Conservation (phyloP, 257 asterid species). For the Paraleonurus japonicus region DNA sequence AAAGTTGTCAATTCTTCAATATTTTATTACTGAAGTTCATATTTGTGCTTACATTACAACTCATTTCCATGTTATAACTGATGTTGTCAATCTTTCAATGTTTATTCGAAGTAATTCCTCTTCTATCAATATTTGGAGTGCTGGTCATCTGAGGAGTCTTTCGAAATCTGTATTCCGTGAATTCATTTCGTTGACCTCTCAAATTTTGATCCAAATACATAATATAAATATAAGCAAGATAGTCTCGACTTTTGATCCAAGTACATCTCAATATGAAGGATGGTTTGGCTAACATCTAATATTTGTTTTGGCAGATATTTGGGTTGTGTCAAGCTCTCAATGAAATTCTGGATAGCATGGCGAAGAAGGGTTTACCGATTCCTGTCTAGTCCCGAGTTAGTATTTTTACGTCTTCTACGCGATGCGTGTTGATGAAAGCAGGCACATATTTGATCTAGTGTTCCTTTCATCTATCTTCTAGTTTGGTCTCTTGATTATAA, state of each 20-base stretch:
- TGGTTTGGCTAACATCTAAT: conserved; percentile 18
- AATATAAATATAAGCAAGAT: background rate
- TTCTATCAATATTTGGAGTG: background rate
- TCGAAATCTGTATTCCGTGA: background rate
- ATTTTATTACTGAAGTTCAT: background rate
- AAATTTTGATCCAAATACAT: background rate
- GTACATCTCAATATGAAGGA: background rate
- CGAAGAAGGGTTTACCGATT: conserved; percentile 84
- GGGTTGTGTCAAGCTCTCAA: conserved; percentile 94
- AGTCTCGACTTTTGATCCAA: background rate
- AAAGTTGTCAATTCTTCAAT: background rate
- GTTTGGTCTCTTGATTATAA: background rate
- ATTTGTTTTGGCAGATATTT: conserved; percentile 56
- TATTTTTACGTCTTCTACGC: background rate
- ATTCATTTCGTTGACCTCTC: background rate
- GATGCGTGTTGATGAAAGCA: background rate
- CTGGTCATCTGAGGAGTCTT: background rate
- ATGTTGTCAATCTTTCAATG: conserved; percentile 2
- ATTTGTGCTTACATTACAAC: background rate
- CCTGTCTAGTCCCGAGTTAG: conserved; percentile 47
- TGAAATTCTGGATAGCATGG: conserved; percentile 93
- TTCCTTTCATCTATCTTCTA: background rate
- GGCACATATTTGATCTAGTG: background rate
- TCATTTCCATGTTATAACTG: background rate
- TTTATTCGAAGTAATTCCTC: background rate